These are phyloP conservation scores for Alnus rubra DNA, from an alignment of 306 rosid genomes.

Conservation along the genomic window DNA sequence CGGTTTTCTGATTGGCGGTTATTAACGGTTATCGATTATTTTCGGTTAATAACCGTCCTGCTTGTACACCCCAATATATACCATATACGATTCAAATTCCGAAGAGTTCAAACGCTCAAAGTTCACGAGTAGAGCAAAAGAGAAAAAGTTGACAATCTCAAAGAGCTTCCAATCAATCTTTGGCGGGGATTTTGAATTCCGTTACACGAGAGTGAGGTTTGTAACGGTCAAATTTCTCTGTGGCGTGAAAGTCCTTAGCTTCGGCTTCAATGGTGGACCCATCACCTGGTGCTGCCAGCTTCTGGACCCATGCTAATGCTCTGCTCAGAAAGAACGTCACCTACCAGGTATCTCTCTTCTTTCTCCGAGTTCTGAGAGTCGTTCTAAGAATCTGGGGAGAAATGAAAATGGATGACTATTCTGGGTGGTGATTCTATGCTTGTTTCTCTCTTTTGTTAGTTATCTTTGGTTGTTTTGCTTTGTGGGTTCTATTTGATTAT, in stretches of 20 bases:
- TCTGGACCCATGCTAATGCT: constrained; percentile 89
- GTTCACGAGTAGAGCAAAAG: too few species aligned
- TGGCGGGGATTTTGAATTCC: constrained; percentile 17
- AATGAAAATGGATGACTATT: neutral
- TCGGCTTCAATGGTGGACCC: constrained; percentile 42
- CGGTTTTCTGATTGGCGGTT: too few species aligned
- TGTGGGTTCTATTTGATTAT: neutral
- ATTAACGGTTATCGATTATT: too few species aligned
- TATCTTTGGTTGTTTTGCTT: neutral
- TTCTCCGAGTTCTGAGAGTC: neutral
- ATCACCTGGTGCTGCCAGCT: constrained; percentile 56
- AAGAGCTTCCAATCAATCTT: neutral
- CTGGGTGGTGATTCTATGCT: neutral
- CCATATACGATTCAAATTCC: too few species aligned
- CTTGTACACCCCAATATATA: too few species aligned
- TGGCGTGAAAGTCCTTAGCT: neutral
- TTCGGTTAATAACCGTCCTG: too few species aligned
- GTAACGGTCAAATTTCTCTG: constrained; percentile 12
- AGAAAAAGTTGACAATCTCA: neutral
- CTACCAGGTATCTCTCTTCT: constrained; percentile 54
- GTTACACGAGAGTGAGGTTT: neutral
- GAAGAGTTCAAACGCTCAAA: neutral
- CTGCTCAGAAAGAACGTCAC: constrained; percentile 81
- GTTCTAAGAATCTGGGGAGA: neutral
- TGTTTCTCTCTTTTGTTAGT: neutral